A percentile compares a stretch with the other conserved stretches of the same genome.
Evolutionary conservation across 2,329 filamentous ascomycete species (phyloP).

Genomic region (Cladosporium colombiae): DNA sequence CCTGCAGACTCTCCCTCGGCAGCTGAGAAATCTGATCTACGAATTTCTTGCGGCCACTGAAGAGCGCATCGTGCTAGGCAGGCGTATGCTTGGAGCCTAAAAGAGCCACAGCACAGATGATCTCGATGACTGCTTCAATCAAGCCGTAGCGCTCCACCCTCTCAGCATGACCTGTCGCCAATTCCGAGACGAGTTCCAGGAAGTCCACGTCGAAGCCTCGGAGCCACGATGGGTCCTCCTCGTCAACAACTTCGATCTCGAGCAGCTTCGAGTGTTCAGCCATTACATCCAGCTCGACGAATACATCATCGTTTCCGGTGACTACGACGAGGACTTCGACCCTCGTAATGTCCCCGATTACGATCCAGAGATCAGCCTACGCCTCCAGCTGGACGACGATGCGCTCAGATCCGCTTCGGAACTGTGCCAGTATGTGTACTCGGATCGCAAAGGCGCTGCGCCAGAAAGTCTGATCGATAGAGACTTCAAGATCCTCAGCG

Average conservation of each 20-base stretch:
- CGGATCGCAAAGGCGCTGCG: not conserved
- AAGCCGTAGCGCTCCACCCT: not conserved
- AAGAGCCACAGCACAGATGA: too few species aligned
- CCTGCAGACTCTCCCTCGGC: not conserved
- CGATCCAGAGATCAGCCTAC: too few species aligned
- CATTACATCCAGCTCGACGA: not conserved
- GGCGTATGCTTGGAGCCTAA: too few species aligned
- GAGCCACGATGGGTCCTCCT: not conserved
- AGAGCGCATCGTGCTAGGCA: not conserved
- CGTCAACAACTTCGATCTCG: conserved; percentile 1
- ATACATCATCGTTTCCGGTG: not conserved
- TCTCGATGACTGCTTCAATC: not conserved
- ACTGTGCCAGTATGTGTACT: not conserved
- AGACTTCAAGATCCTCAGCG: too few species aligned
- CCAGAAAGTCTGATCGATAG: not conserved
- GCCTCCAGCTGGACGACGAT: not conserved
- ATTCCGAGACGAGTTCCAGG: not conserved
- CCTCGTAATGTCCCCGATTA: too few species aligned
- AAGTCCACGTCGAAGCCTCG: not conserved
- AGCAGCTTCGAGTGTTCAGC: not conserved
- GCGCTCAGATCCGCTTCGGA: not conserved
- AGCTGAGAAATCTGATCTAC: not conserved
- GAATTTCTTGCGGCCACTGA: not conserved
- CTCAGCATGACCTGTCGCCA: conserved; percentile 4
- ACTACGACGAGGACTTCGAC: too few species aligned